phyloP scores from a whole-genome alignment of 768 basidiomycete species.

The Tephrocybe rancida region DNA sequence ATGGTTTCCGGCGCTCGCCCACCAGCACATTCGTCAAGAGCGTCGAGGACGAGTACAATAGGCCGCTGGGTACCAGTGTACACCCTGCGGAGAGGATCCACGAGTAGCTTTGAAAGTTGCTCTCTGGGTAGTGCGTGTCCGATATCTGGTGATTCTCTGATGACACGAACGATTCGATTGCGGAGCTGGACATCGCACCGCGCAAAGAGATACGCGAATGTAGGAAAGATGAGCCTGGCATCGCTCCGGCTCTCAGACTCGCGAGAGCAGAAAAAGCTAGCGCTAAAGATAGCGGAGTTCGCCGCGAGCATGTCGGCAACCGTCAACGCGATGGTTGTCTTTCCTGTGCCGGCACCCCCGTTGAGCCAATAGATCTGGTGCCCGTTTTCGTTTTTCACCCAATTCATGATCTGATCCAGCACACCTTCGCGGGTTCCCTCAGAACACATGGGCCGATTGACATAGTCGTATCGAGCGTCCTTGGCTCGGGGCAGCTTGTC shows the following conservation, averaged over 20 bases:
- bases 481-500: conserved; percentile 19
- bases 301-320: conserved; percentile 16
- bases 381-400: conserved; percentile 17
- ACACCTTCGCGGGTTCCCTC: conserved; percentile 23
- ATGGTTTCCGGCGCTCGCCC: conserved; percentile 14
- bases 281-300: conserved; percentile 19
- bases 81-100: conserved; percentile 17
- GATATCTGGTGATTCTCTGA: conserved; percentile 22
- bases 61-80: conserved; percentile 14
- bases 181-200: conserved; percentile 15
- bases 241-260: conserved; percentile 25
- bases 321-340: conserved; percentile 25
- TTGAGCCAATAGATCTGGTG: conserved; percentile 26
- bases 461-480: conserved; percentile 18
- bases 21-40: conserved; percentile 24
- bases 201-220: conserved; percentile 25
- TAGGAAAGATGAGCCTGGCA: conserved; percentile 24
- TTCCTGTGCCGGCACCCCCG: conserved; percentile 25
- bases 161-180: conserved; percentile 14
- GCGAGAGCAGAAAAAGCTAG: conserved; percentile 31
- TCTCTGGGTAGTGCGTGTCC: conserved; percentile 13
- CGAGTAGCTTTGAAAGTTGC: conserved; percentile 26
- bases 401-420: conserved; percentile 21
- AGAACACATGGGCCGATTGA: conserved; percentile 19
- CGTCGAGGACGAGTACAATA: conserved; percentile 27